Evolutionary conservation across 192 early-diverging fungal genomes (phyloP).

Genomic region (Phycomyces blakesleeanus): DNA sequence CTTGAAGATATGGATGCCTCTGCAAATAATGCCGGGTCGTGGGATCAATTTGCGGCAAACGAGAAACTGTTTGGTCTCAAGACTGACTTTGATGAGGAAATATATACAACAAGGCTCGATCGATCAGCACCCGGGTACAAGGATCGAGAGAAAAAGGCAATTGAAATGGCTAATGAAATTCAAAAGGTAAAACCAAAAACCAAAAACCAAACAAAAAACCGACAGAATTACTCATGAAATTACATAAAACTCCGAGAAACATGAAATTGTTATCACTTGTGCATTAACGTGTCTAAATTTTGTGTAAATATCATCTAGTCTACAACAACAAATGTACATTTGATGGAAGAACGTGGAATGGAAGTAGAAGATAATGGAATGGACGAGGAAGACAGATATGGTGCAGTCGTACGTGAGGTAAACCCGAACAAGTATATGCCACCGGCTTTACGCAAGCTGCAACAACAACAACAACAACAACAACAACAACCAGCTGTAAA

Average conservation of each 20-base stretch:
- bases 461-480: conserved; percentile 41
- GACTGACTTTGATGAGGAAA: conserved; percentile 93
- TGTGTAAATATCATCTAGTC: conserved; percentile 34
- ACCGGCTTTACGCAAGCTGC: conserved; percentile 66
- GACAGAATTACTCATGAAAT: no score
- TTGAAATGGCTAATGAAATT: conserved; percentile 87
- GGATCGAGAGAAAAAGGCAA: conserved; percentile 83
- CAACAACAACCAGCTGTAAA: conserved; percentile 33
- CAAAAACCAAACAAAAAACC: no score
- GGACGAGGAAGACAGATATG: conserved; percentile 92
- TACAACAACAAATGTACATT: conserved; percentile 72
- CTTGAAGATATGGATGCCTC: conserved; percentile 16
- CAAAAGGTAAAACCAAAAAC: conserved; percentile 56
- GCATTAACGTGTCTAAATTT: no score
- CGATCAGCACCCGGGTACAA: conserved; percentile 79
- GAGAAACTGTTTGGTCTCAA: conserved; percentile 91
- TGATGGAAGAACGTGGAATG: conserved; percentile 86
- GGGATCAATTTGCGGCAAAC: conserved; percentile 98
- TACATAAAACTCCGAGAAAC: no score
- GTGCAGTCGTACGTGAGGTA: conserved; percentile 68
- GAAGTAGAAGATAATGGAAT: conserved; percentile 57
- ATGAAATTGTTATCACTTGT: no score
- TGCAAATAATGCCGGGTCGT: conserved; percentile 39
- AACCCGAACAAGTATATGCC: conserved; percentile 84
- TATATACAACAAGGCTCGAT: conserved; percentile 95